Conservation (phyloP, 768 basidiomycete species). For the Gloeostereum incarnatum region DNA sequence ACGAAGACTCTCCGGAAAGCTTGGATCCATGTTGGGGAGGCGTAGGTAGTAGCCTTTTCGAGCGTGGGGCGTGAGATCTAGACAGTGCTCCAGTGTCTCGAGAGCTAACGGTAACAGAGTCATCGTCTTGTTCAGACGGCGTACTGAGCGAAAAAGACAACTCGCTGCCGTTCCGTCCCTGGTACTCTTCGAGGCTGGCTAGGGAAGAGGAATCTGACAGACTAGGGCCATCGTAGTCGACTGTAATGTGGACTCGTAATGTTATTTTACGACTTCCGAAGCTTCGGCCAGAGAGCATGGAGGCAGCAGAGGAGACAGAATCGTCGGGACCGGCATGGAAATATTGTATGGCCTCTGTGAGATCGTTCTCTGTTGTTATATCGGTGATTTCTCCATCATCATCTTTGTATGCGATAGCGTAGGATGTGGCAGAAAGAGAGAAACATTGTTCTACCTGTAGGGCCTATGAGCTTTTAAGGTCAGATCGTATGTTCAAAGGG, state of each 20-base stretch:
- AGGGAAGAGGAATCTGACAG: slow-evolving; percentile 84
- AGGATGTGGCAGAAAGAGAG: slow-evolving; percentile 58
- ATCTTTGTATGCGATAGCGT: slow-evolving; percentile 75
- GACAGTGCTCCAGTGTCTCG: slow-evolving; percentile 33
- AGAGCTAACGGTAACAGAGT: slow-evolving; percentile 70
- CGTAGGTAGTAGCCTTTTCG: background rate
- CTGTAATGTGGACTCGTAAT: slow-evolving; percentile 62
- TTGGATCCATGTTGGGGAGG: slow-evolving; percentile 5
- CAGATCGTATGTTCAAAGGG: slow-evolving; percentile 2
- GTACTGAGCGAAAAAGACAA: slow-evolving; percentile 40
- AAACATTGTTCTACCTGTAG: slow-evolving; percentile 80
- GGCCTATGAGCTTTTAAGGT: slow-evolving; percentile 6
- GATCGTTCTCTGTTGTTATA: slow-evolving; percentile 62
- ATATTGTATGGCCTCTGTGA: slow-evolving; percentile 83
- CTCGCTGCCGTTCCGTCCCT: slow-evolving; percentile 47
- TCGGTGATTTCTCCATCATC: slow-evolving; percentile 76
- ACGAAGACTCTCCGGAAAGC: slow-evolving; percentile 10
- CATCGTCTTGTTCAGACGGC: slow-evolving; percentile 49
- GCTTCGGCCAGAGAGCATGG: slow-evolving; percentile 64
- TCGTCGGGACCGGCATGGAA: slow-evolving; percentile 74
- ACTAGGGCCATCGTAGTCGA: slow-evolving; percentile 89
- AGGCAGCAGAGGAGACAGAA: slow-evolving; percentile 64
- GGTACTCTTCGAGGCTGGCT: slow-evolving; percentile 68
- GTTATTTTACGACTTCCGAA: slow-evolving; percentile 66
- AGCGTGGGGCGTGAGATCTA: slow-evolving; percentile 1